Percentiles rank a stretch among this genome's conserved stretches.
These are phyloP conservation scores for Vitis hybrid DNA, from an alignment of 177 flowering plant genomes.

Conservation along the genomic window DNA sequence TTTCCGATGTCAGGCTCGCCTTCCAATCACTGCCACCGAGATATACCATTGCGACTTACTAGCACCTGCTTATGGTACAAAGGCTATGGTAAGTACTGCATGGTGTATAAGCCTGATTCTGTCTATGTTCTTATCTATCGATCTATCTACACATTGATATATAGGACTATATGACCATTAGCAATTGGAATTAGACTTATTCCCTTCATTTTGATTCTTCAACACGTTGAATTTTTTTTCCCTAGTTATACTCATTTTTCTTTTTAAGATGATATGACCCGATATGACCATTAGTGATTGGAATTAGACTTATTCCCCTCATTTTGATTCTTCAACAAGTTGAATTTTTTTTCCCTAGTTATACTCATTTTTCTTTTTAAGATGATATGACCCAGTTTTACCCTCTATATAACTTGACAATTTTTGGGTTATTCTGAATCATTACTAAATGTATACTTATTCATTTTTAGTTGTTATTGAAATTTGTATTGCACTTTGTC, in stretches of 20 bases:
- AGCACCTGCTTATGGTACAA: constrained; percentile 51
- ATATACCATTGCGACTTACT: constrained; percentile 52
- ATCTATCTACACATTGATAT: too few relatives aligned
- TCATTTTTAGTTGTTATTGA: neutral
- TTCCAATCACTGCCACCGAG: constrained; percentile 51
- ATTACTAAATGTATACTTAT: neutral
- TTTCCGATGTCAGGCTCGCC: constrained; percentile 38
- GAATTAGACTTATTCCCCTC: too few relatives aligned
- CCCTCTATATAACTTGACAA: neutral
- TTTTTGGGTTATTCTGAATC: neutral
- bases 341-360: neutral
- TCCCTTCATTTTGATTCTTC: too few relatives aligned
- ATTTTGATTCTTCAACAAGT: neutral
- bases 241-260: too few relatives aligned
- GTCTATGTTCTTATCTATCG: too few relatives aligned
- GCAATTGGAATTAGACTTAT: too few relatives aligned
- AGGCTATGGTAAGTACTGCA: constrained; percentile 40
- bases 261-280: too few relatives aligned
- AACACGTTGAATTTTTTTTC: too few relatives aligned
- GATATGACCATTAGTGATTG: too few relatives aligned
- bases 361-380: neutral
- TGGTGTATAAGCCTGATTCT: too few relatives aligned
- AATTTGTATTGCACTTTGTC: neutral
- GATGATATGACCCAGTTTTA: too few relatives aligned
- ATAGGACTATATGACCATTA: too few relatives aligned